Evolutionary conservation across 2,329 filamentous ascomycete species (phyloP), one percentile per base, ranked within the genome.

Genomic region (Zasmidium angulare): DNA sequence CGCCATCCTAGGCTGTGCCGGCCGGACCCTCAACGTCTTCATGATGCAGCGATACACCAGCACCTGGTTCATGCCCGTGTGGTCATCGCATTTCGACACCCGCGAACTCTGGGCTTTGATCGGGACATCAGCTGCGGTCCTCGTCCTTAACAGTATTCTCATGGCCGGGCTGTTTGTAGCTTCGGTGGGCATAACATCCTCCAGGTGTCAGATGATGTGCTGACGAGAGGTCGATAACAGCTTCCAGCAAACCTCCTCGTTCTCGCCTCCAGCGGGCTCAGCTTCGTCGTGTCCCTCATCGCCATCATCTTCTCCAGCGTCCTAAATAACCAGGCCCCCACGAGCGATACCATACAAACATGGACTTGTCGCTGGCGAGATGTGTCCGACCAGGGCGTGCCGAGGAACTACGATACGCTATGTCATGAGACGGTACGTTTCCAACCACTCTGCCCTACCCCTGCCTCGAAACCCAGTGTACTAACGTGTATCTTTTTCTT

Each of bases 21-120:
- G 72, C 54, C 74, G 79, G 46, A 73, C 77, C 2, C 73, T 81
- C 40, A 66, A 73, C 63, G 66, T 77, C 62, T 81, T 76, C 73
- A 75, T 76, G 62, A 70, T 70, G 29, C 71, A 80, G 62, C 74
- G 75, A 46, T 65, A 67, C 7, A 72, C 72, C 23, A 80, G 80
- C 63, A 75, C 75, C 22, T 81, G 78, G 77, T 80, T 78, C 73
- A 69, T 80, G 2, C 78, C 78, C 1, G 63, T 81, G 46, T 81
- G 79, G 79, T 75, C 75, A 0, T 72, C 75, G 10, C 79, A 81
- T 66, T 81, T 81, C 63, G 74, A 81, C 46, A 73, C 73, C 1
- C 69, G 74, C 19, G 78, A 78, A 17, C 76, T 79, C 2, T 75
- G 76, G 31, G 72, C 71, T 0, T 60, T 79, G 14, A 70, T 80